These are phyloP conservation scores for Moesziomyces sp. DNA, from an alignment of 1,284 basidiomycete genomes.

Conservation along the genomic window DNA sequence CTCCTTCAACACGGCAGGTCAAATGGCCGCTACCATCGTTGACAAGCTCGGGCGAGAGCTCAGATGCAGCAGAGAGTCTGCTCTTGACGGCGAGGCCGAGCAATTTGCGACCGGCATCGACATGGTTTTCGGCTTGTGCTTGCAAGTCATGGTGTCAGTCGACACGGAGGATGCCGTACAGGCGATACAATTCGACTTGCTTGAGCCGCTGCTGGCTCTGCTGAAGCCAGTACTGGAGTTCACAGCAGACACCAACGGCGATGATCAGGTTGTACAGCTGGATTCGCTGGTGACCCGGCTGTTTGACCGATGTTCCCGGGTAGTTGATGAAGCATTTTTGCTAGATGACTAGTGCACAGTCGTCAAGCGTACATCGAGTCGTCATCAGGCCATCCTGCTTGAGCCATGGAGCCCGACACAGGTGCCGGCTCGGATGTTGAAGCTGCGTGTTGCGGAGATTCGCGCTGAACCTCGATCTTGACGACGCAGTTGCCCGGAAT, in stretches of 20 bases:
- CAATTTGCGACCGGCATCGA: background rate
- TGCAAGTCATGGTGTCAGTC: slow-evolving; percentile 1
- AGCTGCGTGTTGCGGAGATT: background rate
- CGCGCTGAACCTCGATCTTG: slow-evolving; percentile 41
- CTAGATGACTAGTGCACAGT: background rate
- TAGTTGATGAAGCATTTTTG: background rate
- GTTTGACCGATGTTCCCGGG: slow-evolving; percentile 7
- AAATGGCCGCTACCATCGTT: slow-evolving; percentile 3
- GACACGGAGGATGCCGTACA: background rate
- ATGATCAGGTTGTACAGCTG: slow-evolving; percentile 10
- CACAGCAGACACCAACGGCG: background rate
- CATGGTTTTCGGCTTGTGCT: slow-evolving; percentile 1
- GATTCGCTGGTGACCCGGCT: slow-evolving; percentile 14
- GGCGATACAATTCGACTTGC: background rate
- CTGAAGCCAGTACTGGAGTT: slow-evolving; percentile 7
- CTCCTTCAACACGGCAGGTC: background rate
- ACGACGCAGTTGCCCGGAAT: slow-evolving; percentile 47
- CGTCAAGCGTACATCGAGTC: slow-evolving; percentile 29
- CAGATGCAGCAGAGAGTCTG: background rate
- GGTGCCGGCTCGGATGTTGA: background rate
- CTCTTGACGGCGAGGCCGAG: background rate
- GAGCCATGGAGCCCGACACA: slow-evolving; percentile 10
- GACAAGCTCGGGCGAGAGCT: background rate
- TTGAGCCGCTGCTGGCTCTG: slow-evolving; percentile 6
- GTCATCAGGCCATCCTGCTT: slow-evolving; percentile 37